These are phyloP conservation scores for Vigna reflexopilosa DNA, from an alignment of 306 rosid species.

Conservation along the genomic window DNA sequence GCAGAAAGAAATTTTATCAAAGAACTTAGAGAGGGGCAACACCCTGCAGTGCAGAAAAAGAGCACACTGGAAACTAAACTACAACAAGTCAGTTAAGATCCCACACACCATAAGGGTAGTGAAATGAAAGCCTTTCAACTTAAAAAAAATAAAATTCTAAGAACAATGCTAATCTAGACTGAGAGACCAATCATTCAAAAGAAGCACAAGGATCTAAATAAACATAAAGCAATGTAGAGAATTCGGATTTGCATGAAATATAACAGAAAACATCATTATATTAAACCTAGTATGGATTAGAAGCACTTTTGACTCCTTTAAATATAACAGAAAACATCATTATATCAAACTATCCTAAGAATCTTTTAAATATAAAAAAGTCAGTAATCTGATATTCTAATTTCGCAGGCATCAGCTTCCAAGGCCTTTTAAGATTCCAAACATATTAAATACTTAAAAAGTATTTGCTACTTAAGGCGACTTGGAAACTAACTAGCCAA, in stretches of 20 bases:
- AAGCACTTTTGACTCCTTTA: not conserved
- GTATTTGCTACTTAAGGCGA: not conserved
- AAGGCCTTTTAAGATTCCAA: not conserved
- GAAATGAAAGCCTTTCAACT: not conserved
- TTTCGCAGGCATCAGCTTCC: not conserved
- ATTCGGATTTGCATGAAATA: constrained; percentile 4
- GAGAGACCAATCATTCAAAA: not conserved
- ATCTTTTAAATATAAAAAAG: not conserved
- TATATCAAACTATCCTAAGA: not conserved
- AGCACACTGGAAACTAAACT: constrained; percentile 4
- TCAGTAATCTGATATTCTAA: not conserved
- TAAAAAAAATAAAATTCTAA: not conserved
- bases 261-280: not conserved
- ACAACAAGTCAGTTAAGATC: constrained; percentile 1
- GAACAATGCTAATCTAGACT: not conserved
- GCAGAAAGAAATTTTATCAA: constrained; percentile 1
- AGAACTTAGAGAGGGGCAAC: constrained; percentile 8
- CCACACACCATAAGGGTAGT: not conserved
- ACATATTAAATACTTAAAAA: not conserved
- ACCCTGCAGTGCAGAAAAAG: constrained; percentile 18
- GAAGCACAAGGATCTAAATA: not conserved
- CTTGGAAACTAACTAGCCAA: not conserved
- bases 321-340: not conserved
- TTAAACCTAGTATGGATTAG: not conserved
- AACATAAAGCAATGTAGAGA: not conserved